Base-by-base conservation (phyloP, 441 rosid genomes). In the Populus hybrid region DNA sequence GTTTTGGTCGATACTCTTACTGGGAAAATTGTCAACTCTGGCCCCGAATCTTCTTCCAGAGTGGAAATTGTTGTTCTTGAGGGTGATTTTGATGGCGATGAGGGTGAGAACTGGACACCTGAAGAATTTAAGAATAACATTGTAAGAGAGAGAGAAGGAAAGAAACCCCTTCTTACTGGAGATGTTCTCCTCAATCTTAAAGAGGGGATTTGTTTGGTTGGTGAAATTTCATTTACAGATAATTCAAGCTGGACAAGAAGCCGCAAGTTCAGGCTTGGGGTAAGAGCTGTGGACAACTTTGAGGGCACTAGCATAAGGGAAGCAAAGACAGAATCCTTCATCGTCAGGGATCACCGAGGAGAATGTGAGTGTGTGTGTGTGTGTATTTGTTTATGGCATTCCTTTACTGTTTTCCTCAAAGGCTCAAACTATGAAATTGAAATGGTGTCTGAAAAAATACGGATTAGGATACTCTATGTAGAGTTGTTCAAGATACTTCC, bases 201-300 rank as follows among this genome's bases (percentile, higher is more conserved):
- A 21, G 89, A 90, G 73, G 99, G 99, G 61, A 74, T 87, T 34
- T 87, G 93, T 74, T 78, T 75, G 34, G 84, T 89, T 80, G 89
- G 89, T 84, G 99, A 94, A 75, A 82, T 96, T 82, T 87, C 96
- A 26, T 92, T 96, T 81, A 85, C 98, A 30, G 99, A 96, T 86
- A 96, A 96, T 84, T 96, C 99, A 83, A 94, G 99, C 89, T 96
- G 99, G 98, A 96, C 98, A 35, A 91, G 99, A 81, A 94, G 99
- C 87, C 93, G 99, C 71, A 92, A 89, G 80, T 96, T 96, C 88
- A 91, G 94, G 83, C 88, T 96, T 78, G 99, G 97, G 71, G 96
- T 91, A 65, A 86, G 94, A 82, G 87, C 87, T 76, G 88, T 91
- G 67, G 98, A 92, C 78, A 85, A 77, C 40, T 90, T 80, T 71